Conservation (phyloP, 2,329 filamentous ascomycete species). For the Alternaria atra region DNA sequence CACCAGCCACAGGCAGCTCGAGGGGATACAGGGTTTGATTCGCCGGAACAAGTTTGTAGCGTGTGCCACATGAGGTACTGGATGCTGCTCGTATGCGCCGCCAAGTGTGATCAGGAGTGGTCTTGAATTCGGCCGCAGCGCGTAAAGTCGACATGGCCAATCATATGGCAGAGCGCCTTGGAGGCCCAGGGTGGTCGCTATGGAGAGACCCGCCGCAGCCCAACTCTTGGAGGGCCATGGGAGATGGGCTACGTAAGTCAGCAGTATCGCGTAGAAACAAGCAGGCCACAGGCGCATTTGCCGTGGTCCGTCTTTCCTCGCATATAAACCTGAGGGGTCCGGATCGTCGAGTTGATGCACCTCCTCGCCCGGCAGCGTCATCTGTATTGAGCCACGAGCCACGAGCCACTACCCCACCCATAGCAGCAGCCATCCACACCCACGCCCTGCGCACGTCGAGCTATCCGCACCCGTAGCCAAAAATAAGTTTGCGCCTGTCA, state of each 20-base stretch:
- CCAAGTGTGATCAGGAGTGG: slow-evolving; percentile 44
- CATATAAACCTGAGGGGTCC: slow-evolving; percentile 24
- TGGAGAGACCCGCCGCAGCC: slow-evolving; percentile 31
- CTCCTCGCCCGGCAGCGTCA: slow-evolving; percentile 21
- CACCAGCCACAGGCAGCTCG: slow-evolving; percentile 9
- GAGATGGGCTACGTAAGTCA: slow-evolving; percentile 37
- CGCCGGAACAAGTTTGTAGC: slow-evolving; percentile 10
- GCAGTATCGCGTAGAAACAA: slow-evolving; percentile 28
- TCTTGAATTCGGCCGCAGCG: slow-evolving; percentile 42
- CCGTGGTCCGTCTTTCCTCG: slow-evolving; percentile 12
- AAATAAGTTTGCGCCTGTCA: slow-evolving; percentile 36
- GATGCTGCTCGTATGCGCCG: slow-evolving; percentile 35
- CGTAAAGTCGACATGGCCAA: slow-evolving; percentile 38
- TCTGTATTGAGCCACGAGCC: slow-evolving; percentile 6
- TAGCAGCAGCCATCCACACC: slow-evolving; percentile 21
- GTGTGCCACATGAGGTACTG: slow-evolving; percentile 28
- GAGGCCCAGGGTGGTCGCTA: slow-evolving; percentile 23
- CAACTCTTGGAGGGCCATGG: slow-evolving; percentile 30
- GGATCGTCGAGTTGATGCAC: slow-evolving; percentile 14
- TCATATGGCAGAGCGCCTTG: slow-evolving; percentile 30
- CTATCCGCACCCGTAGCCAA: slow-evolving; percentile 35
- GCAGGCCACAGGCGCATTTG: slow-evolving; percentile 20
- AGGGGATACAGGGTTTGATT: not conserved
- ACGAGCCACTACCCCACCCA: slow-evolving; percentile 28
- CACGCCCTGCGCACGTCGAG: slow-evolving; percentile 19